Percentiles rank a stretch among this genome's conserved stretches.
Conservation (phyloP, 1,284 basidiomycete species). For the Tilletia horrida region DNA sequence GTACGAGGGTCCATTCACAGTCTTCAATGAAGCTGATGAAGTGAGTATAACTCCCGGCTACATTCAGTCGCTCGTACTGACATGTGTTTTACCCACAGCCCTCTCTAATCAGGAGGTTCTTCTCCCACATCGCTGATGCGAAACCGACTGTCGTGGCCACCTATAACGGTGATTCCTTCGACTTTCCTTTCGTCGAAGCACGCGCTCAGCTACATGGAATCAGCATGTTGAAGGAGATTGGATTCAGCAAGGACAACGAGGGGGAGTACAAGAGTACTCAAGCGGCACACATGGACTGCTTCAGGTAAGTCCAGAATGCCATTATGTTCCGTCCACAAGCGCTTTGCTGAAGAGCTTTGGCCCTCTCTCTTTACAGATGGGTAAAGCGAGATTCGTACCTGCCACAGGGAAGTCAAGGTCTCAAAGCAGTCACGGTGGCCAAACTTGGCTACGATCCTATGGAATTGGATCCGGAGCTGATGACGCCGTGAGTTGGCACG, state of each 20-base stretch:
- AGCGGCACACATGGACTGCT: slow-evolving; percentile 99
- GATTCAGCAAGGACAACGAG: slow-evolving; percentile 85
- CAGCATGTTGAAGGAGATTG: slow-evolving; percentile 93
- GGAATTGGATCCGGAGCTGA: slow-evolving; percentile 95
- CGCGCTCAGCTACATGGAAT: slow-evolving; percentile 83
- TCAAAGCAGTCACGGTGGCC: slow-evolving; percentile 95
- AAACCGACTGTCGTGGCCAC: slow-evolving; percentile 96
- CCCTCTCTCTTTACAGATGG: slow-evolving; percentile 61
- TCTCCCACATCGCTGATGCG: slow-evolving; percentile 85
- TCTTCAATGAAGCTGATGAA: slow-evolving; percentile 94
- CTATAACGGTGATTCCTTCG: slow-evolving; percentile 99
- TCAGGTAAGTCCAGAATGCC: slow-evolving; percentile 61
- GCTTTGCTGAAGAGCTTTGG: background rate
- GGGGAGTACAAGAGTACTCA: slow-evolving; percentile 90
- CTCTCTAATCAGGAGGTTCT: slow-evolving; percentile 79
- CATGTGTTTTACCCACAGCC: slow-evolving; percentile 58
- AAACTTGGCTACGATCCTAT: slow-evolving; percentile 97
- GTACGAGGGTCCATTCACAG: slow-evolving; percentile 92
- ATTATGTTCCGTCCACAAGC: background rate
- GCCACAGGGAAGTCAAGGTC: slow-evolving; percentile 94
- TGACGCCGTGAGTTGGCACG: slow-evolving; percentile 78
- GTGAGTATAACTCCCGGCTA: slow-evolving; percentile 55
- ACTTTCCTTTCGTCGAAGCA: slow-evolving; percentile 95
- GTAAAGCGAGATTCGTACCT: slow-evolving; percentile 99
- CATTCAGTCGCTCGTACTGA: background rate